Base-by-base conservation (phyloP, 768 basidiomycete genomes). In the Tricholoma furcatifolium region DNA sequence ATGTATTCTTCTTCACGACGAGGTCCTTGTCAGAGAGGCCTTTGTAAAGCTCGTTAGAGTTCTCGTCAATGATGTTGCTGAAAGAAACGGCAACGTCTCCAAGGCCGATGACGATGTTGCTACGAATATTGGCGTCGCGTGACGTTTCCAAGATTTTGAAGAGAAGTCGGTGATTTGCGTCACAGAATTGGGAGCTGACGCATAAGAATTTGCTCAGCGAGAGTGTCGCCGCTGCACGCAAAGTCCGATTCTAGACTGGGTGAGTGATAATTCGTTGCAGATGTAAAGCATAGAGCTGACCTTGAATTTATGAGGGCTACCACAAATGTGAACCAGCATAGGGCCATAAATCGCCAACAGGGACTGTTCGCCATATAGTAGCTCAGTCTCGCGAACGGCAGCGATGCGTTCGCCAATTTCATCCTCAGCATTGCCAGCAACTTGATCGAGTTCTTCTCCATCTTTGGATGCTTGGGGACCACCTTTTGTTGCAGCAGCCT, bases 1-100 rank as follows among this genome's bases (percentile, higher is more conserved):
- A 80, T 32, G 96, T 97, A 71, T 98, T 98, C 79, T 98, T 98
- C 84, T 98, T 99, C 58, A 99, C 96, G 36, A 88, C 82, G 9
- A 92, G 70, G 60, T 96, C 83, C 36, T 74, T 74, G 67, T 99
- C 97, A 10, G 91, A 88, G 32, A 98, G 81, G 2, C 96, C 96
- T 64, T 88, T 89, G 76, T 98, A 99, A 2, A 99, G 76, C 60
- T 94, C 90, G 61, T 93, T 89, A 71, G 88, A 92, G 74, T 96
- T 97, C 75, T 99, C 95, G 69, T 98, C 96, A 58, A 99, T 84
- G 70, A 99, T 91, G 56, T 74, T 93, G 68, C 92, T 94, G 78
- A 98, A 98, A n/a, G 91, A 97, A 14, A 98, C 93, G 0, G 96
- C 96, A 34, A 98, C 91, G 60, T 99, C 97, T 6, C 97, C 96